A percentile compares a stretch with the other conserved stretches of the same genome.
These are phyloP conservation scores for Cryomyces minteri DNA, from an alignment of 495 filamentous ascomycete genomes.

Conservation along the genomic window DNA sequence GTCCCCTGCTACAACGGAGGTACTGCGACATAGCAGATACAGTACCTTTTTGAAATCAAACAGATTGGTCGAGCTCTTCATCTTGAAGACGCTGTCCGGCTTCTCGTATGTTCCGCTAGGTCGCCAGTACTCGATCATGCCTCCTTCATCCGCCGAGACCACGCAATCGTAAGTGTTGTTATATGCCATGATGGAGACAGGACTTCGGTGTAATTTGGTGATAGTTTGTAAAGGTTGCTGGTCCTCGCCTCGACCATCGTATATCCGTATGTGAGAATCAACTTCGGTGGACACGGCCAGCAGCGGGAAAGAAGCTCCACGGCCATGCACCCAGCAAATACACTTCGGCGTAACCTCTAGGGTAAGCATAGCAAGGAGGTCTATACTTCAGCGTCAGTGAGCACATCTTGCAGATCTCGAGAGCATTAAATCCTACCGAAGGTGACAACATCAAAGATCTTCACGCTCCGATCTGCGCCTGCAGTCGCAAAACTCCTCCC, in stretches of 20 bases:
- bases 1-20: too few relatives aligned
- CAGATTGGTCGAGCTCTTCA: slow-evolving; percentile 80
- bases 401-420: slow-evolving; percentile 2
- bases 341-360: slow-evolving; percentile 57
- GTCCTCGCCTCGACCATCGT: slow-evolving; percentile 75
- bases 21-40: too few relatives aligned
- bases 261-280: slow-evolving; percentile 54
- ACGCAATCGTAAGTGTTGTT: slow-evolving; percentile 84
- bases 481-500: slow-evolving; percentile 87
- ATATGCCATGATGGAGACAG: slow-evolving; percentile 69
- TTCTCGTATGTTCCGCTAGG: slow-evolving; percentile 71
- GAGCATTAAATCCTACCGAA: slow-evolving; percentile 36
- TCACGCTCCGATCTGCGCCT: slow-evolving; percentile 72
- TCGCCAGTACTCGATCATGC: slow-evolving; percentile 95
- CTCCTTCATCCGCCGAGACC: slow-evolving; percentile 69
- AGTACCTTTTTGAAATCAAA: slow-evolving; percentile 77
- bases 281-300: slow-evolving; percentile 77
- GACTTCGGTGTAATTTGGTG: slow-evolving; percentile 52
- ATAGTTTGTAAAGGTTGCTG: slow-evolving; percentile 55
- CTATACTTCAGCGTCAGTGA: slow-evolving; percentile 21
- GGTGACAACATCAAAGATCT: slow-evolving; percentile 90
- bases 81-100: slow-evolving; percentile 75
- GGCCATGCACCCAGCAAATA: slow-evolving; percentile 83
- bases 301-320: slow-evolving; percentile 71
- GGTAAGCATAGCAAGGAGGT: slow-evolving; percentile 63